Evolutionary conservation across 1,284 basidiomycete genomes (phyloP).

Genomic region (Stygiomarasmius scandens): DNA sequence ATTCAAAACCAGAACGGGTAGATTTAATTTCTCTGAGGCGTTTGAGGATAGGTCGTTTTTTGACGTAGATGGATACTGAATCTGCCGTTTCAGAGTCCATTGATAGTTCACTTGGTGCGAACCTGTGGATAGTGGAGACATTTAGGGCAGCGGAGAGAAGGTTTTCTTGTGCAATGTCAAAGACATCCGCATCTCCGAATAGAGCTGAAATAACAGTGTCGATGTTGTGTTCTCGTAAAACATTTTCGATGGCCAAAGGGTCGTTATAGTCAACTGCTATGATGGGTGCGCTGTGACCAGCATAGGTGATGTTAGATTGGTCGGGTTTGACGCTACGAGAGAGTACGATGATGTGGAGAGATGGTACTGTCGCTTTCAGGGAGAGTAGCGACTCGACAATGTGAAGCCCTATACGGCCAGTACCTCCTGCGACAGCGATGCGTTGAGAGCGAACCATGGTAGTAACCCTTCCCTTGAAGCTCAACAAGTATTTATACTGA

Average conservation of each 20-base stretch:
- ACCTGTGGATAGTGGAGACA: neutral
- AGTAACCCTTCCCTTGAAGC: no score
- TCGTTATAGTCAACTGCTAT: constrained; percentile 4
- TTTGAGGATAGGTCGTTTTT: neutral
- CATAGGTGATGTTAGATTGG: neutral
- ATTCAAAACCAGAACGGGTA: neutral
- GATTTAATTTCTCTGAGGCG: neutral
- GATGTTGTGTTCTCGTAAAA: neutral
- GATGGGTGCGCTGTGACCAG: neutral
- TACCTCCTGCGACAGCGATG: constrained; percentile 1
- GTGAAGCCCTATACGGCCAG: neutral
- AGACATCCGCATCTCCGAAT: neutral
- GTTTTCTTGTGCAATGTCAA: neutral
- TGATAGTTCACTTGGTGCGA: constrained; percentile 4
- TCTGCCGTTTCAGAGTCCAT: neutral
- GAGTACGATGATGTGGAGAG: constrained; percentile 3
- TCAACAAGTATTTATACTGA: no score
- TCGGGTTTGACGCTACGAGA: neutral
- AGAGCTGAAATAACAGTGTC: constrained; percentile 2
- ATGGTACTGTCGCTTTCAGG: neutral
- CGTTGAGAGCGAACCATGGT: neutral
- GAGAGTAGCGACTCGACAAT: constrained; percentile 3
- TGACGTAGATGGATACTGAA: neutral
- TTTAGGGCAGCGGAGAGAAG: neutral
- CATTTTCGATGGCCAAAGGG: neutral